Evolutionary conservation across 495 filamentous ascomycete species (phyloP), one percentile per base, ranked within the genome.

Genomic region (Margaritispora aquatica): DNA sequence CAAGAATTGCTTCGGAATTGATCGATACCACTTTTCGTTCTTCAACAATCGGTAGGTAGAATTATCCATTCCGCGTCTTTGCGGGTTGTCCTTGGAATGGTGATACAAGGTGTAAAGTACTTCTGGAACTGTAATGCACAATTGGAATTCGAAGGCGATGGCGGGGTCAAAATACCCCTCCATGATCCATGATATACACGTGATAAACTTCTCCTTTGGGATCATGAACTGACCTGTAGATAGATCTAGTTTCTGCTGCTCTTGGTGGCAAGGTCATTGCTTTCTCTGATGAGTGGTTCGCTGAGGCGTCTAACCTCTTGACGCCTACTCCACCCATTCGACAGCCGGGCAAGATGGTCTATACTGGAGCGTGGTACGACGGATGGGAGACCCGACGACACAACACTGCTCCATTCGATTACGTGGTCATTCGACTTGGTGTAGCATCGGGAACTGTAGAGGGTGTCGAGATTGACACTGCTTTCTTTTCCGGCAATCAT

Each of bases 301-400:
- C 90, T 61, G 81, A 84, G 34, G 91, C 91, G 11, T 73, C 76
- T 34, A 96, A 95, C 72, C 83, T 96, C 63, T 73, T 90, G 54
- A 93, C 82, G 17, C 87, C 89, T 0, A 82, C 82, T 0, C 74
- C 87, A 2, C 88, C 92, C 3, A 82, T 96, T 66, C 81, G 83
- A 60, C 84, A 88, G 62, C 85, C 86, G 0, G 91, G 89, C 57
- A 84, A 91, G 71, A 95, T 92, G 78, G 84, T 91, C 51, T 84
- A 87, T 67, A 82, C 89, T 10, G 92, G 92, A 60, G 89, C 90
- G 22, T 97, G 92, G 92, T 96, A 92, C 70, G 92, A 97, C 68
- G 92, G 92, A 23, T 96, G 92, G 92, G 92, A 97, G 71, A 96
- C 91, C 1, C 81, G 92, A 17, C 78, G 92, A 50, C 92, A 96